A percentile compares a stretch with the other conserved stretches of the same genome.
Evolutionary conservation across 306 rosid species (phyloP).

Genomic region (Leucaena leucocephala): DNA sequence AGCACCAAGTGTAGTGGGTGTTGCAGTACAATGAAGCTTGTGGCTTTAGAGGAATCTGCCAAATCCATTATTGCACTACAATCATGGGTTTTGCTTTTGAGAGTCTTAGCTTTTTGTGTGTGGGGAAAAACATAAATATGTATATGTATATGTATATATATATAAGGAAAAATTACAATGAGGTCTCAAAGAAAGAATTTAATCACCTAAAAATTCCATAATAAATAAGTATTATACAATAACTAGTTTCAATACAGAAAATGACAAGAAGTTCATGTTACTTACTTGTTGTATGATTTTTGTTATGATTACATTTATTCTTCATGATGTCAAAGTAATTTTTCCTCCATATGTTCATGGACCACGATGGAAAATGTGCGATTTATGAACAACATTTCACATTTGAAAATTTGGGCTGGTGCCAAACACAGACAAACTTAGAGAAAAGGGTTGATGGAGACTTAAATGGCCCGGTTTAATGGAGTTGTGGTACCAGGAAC

Average conservation of each 20-base stretch:
- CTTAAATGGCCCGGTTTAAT: conserved; percentile 24
- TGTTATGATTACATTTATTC: too few species aligned
- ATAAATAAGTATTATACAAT: too few species aligned
- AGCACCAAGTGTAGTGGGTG: neutral
- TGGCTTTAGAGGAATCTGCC: conserved; percentile 29
- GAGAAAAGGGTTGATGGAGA: conserved; percentile 17
- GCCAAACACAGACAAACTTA: conserved; percentile 3
- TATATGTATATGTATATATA: too few species aligned
- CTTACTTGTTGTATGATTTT: too few species aligned
- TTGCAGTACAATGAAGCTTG: conserved; percentile 18
- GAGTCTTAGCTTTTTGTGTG: too few species aligned
- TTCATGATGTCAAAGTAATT: too few species aligned
- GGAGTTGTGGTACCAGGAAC: conserved; percentile 37
- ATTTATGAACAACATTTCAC: conserved; percentile 6
- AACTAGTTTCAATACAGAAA: too few species aligned
- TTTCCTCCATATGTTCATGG: neutral
- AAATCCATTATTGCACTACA: conserved; percentile 18
- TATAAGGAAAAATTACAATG: too few species aligned
- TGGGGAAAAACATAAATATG: too few species aligned
- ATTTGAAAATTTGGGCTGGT: conserved; percentile 14
- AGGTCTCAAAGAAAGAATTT: too few species aligned
- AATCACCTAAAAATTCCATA: too few species aligned
- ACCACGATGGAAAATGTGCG: conserved; percentile 39
- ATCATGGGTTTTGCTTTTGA: neutral
- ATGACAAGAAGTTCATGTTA: too few species aligned